These are phyloP conservation scores for Bryopsis sp. DNA, from an alignment of 139 green algal species.

Conservation along the genomic window DNA sequence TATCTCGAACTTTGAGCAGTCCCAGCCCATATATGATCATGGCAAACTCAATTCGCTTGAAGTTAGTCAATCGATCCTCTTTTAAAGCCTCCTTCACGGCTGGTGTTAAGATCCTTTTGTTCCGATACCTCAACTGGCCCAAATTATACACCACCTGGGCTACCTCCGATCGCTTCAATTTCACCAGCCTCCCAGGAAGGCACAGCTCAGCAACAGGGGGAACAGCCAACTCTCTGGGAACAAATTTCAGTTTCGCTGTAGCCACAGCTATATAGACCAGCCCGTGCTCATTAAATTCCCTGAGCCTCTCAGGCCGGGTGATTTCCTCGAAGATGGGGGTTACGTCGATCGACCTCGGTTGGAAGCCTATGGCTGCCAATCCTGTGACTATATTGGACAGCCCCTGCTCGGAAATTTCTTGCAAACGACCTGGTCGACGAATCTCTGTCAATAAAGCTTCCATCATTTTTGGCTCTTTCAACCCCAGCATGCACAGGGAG, in stretches of 20 bases:
- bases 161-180: constrained; percentile 3
- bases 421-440: background rate
- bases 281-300: background rate
- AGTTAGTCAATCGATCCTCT: background rate
- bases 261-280: background rate
- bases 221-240: background rate
- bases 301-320: background rate
- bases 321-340: background rate
- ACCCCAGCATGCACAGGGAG: background rate
- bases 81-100: background rate
- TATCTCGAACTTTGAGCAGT: background rate
- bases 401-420: constrained; percentile 12
- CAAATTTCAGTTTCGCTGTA: background rate
- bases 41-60: background rate
- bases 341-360: background rate
- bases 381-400: constrained; percentile 1
- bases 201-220: background rate
- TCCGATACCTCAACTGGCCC: background rate
- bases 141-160: constrained; percentile 2
- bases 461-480: background rate
- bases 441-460: background rate
- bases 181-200: background rate
- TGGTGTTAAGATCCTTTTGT: background rate
- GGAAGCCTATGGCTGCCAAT: background rate
- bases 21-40: constrained; percentile 10